Evolutionary conservation across 2,329 filamentous ascomycete species (phyloP).

Genomic region (Beauveria asiatica): DNA sequence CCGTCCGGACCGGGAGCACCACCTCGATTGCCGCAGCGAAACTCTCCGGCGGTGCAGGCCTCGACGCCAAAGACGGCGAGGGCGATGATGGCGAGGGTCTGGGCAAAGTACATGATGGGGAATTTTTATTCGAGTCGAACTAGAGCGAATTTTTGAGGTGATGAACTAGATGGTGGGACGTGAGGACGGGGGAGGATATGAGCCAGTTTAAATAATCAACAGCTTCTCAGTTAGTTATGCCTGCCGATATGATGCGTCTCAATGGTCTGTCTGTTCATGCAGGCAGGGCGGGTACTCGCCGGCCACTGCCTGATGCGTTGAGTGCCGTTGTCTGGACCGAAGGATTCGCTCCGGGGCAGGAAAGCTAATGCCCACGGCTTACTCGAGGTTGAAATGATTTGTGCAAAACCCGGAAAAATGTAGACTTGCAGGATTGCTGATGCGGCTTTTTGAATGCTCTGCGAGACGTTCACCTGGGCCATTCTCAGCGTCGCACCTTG

Average conservation of each 20-base stretch:
- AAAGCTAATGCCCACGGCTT: neutral
- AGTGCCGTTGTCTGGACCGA: neutral
- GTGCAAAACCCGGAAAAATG: neutral
- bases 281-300: neutral
- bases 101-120: constrained; percentile 8
- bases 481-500: no score
- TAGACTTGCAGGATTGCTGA: neutral
- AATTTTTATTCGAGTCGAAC: neutral
- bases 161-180: no score
- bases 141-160: neutral
- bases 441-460: neutral
- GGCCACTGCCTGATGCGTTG: neutral
- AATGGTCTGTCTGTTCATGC: neutral
- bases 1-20: constrained; percentile 1
- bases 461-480: neutral
- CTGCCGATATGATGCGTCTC: neutral
- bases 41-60: neutral
- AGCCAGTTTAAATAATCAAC: neutral
- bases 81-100: constrained; percentile 7
- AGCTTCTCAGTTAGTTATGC: neutral
- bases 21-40: neutral
- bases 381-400: neutral
- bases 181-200: no score
- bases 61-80: constrained; percentile 2
- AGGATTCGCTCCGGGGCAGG: neutral